phyloP scores from a whole-genome alignment of 192 early-diverging fungal genomes.

The Rhizophagus clarus region DNA sequence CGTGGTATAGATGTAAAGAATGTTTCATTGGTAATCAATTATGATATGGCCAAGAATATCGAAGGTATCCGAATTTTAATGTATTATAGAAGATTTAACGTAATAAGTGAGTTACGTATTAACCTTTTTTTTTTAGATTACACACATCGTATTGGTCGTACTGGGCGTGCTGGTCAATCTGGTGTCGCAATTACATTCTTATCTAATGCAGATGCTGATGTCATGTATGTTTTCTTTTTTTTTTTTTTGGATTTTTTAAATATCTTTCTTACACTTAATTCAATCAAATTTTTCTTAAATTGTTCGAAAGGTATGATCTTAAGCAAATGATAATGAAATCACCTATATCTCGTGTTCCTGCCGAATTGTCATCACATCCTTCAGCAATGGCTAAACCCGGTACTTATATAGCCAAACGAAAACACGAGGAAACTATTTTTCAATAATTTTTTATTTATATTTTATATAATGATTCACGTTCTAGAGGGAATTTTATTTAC shows the following conservation, averaged over 20 bases:
- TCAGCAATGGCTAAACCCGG: constrained; percentile 81
- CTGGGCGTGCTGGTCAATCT: constrained; percentile 92
- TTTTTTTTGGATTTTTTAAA: not conserved
- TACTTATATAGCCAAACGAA: constrained; percentile 55
- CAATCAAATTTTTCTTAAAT: not conserved
- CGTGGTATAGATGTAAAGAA: constrained; percentile 99
- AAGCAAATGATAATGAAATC: constrained; percentile 77
- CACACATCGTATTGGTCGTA: constrained; percentile 98
- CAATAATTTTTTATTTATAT: constrained; percentile 35
- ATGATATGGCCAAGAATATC: constrained; percentile 97
- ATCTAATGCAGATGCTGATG: constrained; percentile 78
- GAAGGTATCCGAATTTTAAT: constrained; percentile 60
- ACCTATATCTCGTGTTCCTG: constrained; percentile 74
- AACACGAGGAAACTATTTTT: constrained; percentile 53
- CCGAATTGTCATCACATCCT: constrained; percentile 83
- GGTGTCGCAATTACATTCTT: constrained; percentile 93
- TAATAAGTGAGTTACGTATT: not conserved
- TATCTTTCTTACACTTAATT: not conserved
- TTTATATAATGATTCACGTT: too few relatives aligned
- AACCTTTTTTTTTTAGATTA: constrained; percentile 62
- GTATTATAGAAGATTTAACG: constrained; percentile 16
- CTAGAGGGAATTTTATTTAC: too few relatives aligned
- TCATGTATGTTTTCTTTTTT: constrained; percentile 69
- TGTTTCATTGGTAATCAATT: constrained; percentile 95
- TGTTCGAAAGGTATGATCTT: constrained; percentile 58